Evolutionary conservation across 192 early-diverging fungal species (phyloP).

Genomic region (Umbelopsis ramanniana): DNA sequence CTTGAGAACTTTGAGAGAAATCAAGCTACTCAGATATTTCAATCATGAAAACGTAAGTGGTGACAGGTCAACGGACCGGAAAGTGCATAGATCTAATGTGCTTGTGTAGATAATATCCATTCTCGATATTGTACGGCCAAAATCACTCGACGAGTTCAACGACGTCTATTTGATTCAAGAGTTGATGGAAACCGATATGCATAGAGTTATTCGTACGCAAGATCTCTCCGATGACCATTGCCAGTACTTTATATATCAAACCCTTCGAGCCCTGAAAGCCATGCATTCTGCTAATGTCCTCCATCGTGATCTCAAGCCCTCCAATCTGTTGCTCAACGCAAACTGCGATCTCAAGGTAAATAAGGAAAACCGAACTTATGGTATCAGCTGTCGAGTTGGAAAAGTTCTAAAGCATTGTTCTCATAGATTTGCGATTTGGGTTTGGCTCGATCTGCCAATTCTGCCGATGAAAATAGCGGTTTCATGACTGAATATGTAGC

Average conservation of each 20-base stretch:
- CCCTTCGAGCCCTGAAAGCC: slow-evolving; percentile 94
- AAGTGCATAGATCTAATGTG: background rate
- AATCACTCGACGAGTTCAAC: slow-evolving; percentile 78
- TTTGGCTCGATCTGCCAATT: slow-evolving; percentile 88
- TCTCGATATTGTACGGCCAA: slow-evolving; percentile 89
- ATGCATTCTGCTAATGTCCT: slow-evolving; percentile 98
- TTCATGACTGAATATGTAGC: slow-evolving; percentile 98
- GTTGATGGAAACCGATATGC: slow-evolving; percentile 99
- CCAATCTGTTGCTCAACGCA: slow-evolving; percentile 87
- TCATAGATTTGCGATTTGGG: slow-evolving; percentile 97
- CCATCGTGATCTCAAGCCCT: slow-evolving; percentile 98
- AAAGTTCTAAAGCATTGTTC: background rate
- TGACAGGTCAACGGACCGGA: too few species aligned
- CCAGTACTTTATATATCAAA: slow-evolving; percentile 99
- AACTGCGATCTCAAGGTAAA: slow-evolving; percentile 86
- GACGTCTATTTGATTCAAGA: slow-evolving; percentile 98
- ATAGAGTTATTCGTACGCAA: slow-evolving; percentile 96
- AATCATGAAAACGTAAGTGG: slow-evolving; percentile 79
- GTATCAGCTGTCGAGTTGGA: background rate
- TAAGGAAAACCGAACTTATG: background rate
- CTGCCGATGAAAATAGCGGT: slow-evolving; percentile 78
- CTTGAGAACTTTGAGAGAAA: slow-evolving; percentile 79
- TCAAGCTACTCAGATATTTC: slow-evolving; percentile 85
- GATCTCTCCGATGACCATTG: slow-evolving; percentile 94
- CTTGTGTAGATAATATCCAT: slow-evolving; percentile 82